A percentile compares a stretch with the other conserved stretches of the same genome.
Evolutionary conservation across 148 eudicot genomes (phyloP).

Genomic region (Chenopodium formosanum): DNA sequence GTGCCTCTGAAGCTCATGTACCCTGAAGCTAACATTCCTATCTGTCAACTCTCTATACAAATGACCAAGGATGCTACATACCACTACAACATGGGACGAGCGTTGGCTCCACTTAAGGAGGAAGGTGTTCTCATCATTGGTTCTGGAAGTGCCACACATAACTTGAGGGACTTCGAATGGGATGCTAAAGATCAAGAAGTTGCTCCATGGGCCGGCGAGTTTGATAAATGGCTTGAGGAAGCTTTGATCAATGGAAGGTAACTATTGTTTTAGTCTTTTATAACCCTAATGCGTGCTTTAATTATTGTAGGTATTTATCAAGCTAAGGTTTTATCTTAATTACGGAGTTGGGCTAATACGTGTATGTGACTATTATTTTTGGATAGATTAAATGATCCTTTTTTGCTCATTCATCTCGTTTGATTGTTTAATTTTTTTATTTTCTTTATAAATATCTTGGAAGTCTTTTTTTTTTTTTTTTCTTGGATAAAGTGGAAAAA

Average conservation of each 20-base stretch:
- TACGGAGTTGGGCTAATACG: no score
- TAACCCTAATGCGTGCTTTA: background rate
- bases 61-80: conserved; percentile 47
- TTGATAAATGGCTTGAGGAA: conserved; percentile 76
- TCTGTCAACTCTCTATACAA: conserved; percentile 80
- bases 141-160: conserved; percentile 78
- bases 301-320: background rate
- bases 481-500: no score
- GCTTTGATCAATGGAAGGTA: conserved; percentile 67
- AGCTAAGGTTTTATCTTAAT: no score
- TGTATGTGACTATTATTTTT: background rate
- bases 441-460: no score
- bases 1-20: conserved; percentile 91
- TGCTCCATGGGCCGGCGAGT: conserved; percentile 65
- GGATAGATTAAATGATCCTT: background rate
- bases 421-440: no score
- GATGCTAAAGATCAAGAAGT: conserved; percentile 21
- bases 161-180: conserved; percentile 40
- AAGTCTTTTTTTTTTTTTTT: no score
- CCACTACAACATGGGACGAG: conserved; percentile 69
- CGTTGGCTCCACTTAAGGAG: conserved; percentile 66
- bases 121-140: conserved; percentile 84
- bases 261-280: background rate
- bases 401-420: no score
- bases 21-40: conserved; percentile 85